Percentiles rank a stretch among this genome's conserved stretches.
These are phyloP conservation scores for Bretschneidera sinensis DNA, from an alignment of 345 rosid species.

Conservation along the genomic window DNA sequence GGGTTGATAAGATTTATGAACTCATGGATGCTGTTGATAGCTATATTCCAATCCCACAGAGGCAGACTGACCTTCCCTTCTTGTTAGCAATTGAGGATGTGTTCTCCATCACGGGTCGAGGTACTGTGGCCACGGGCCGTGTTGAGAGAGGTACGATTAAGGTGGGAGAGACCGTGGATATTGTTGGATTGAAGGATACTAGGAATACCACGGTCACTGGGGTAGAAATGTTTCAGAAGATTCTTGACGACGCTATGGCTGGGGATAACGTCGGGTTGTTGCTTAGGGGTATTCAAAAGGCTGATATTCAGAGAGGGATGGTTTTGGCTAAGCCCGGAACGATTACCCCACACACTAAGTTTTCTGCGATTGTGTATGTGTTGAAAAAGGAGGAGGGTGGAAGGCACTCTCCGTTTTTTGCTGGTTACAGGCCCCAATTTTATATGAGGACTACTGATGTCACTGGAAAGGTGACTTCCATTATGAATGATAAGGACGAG, in stretches of 20 bases:
- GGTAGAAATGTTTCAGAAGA: no score
- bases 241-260: constrained; percentile 40
- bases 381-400: constrained; percentile 97
- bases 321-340: no score
- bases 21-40: constrained; percentile 81
- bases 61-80: no score
- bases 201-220: no score
- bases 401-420: constrained; percentile 69
- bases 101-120: constrained; percentile 81
- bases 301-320: constrained; percentile 88
- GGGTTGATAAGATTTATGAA: constrained; percentile 84
- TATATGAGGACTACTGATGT: no score
- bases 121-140: constrained; percentile 86
- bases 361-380: constrained; percentile 67
- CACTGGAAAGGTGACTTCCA: no score
- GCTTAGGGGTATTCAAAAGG: constrained; percentile 79
- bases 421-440: no score
- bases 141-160: constrained; percentile 92
- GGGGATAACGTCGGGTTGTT: constrained; percentile 74
- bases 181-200: no score
- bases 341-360: constrained; percentile 70
- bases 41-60: constrained; percentile 79
- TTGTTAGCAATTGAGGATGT: constrained; percentile 78
- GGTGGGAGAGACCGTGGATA: no score
- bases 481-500: no score